These are phyloP conservation scores for Annulohypoxylon truncatum DNA, from an alignment of 2,329 filamentous ascomycete species.

Conservation along the genomic window DNA sequence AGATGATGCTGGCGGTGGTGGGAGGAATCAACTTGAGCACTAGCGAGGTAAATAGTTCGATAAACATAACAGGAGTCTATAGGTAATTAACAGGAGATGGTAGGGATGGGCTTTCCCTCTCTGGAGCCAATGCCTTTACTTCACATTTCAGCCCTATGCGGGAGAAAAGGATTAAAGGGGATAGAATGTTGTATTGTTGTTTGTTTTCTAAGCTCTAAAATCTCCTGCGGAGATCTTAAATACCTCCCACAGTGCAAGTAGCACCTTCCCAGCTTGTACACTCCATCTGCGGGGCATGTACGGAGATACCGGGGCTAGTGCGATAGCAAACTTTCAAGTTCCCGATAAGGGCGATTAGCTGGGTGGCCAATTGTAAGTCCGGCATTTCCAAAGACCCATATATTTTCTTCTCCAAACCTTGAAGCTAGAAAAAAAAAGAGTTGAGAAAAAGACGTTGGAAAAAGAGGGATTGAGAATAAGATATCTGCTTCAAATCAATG, in stretches of 20 bases:
- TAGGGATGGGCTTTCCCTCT: neutral
- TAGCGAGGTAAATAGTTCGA: slow-evolving; percentile 51
- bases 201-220: too few relatives aligned
- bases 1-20: too few relatives aligned
- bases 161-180: too few relatives aligned
- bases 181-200: too few relatives aligned
- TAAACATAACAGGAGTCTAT: too few relatives aligned
- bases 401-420: neutral
- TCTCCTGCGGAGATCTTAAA: too few relatives aligned
- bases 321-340: neutral
- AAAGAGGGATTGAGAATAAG: neutral
- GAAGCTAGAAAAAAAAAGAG: neutral
- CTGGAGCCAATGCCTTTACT: neutral
- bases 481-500: slow-evolving; percentile 28
- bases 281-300: neutral
- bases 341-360: neutral
- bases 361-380: neutral
- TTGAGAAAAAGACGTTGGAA: neutral
- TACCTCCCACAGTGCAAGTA: too few relatives aligned
- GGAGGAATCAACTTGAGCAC: too few relatives aligned
- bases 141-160: neutral
- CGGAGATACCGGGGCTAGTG: neutral
- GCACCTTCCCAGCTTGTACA: too few relatives aligned
- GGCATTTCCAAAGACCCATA: neutral
- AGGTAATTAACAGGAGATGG: neutral